Conservation (phyloP, 345 rosid genomes). For the Carallia brachiata region DNA sequence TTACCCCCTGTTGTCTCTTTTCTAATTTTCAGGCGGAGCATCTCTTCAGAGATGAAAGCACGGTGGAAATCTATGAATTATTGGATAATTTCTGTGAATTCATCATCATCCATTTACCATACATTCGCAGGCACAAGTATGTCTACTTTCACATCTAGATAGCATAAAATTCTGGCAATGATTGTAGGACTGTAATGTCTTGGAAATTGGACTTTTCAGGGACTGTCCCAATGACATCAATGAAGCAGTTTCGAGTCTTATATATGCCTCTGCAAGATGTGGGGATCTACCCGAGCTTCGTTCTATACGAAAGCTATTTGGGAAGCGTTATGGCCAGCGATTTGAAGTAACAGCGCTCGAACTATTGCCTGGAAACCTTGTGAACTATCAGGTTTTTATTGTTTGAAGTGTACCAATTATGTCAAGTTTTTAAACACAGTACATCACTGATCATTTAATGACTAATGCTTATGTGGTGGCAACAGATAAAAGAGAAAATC, state of each 20-base stretch:
- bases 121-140: slow-evolving; percentile 62
- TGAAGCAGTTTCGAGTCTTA: slow-evolving; percentile 85
- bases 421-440: neutral
- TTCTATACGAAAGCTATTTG: slow-evolving; percentile 54
- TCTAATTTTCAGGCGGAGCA: slow-evolving; percentile 46
- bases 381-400: slow-evolving; percentile 56
- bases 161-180: neutral
- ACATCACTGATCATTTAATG: neutral
- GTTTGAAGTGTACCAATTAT: neutral
- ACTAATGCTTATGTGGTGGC: neutral
- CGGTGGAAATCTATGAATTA: slow-evolving; percentile 44
- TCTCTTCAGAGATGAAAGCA: slow-evolving; percentile 52
- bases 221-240: slow-evolving; percentile 65
- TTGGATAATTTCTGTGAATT: slow-evolving; percentile 64
- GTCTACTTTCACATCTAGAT: neutral
- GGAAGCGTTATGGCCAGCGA: slow-evolving; percentile 64
- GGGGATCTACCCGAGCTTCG: slow-evolving; percentile 79
- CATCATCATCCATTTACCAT: slow-evolving; percentile 48
- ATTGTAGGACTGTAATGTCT: neutral
- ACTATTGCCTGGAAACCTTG: slow-evolving; percentile 61
- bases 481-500: slow-evolving; percentile 58
- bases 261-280: slow-evolving; percentile 80
- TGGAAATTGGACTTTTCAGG: slow-evolving; percentile 33
- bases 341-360: slow-evolving; percentile 51
- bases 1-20: neutral